These are phyloP conservation scores for Boechera retrofracta DNA, from an alignment of 345 rosid genomes.

Conservation along the genomic window DNA sequence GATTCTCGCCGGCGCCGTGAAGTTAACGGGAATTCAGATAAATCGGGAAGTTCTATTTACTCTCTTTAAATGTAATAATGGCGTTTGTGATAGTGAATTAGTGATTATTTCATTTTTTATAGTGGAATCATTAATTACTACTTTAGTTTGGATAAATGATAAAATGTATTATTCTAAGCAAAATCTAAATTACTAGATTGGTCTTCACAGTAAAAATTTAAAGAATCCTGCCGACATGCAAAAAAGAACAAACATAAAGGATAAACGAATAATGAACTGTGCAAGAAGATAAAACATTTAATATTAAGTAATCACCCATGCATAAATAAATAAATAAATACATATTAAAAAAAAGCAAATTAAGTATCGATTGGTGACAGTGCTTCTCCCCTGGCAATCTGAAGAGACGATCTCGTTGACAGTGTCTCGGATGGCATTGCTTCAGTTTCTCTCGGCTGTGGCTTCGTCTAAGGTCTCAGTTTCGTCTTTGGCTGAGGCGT, in stretches of 20 bases:
- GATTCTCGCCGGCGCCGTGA: constrained; percentile 14
- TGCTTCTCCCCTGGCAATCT: too few species aligned
- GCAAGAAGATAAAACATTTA: constrained; percentile 1
- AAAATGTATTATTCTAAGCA: not conserved
- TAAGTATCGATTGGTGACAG: not conserved
- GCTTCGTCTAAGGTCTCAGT: too few species aligned
- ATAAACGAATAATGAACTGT: not conserved
- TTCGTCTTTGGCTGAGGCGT: too few species aligned
- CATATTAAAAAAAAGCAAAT: too few species aligned
- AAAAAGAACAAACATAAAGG: not conserved
- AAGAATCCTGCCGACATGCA: constrained; percentile 8
- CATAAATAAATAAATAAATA: too few species aligned
- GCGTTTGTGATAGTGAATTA: not conserved
- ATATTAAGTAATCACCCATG: not conserved
- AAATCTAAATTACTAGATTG: not conserved
- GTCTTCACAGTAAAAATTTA: not conserved
- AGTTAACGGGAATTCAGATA: not conserved
- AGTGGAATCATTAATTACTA: not conserved
- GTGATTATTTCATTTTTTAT: not conserved
- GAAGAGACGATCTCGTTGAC: too few species aligned
- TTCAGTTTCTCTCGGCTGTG: too few species aligned
- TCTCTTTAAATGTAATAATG: not conserved
- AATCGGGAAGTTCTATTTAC: not conserved
- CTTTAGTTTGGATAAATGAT: constrained; percentile 5
- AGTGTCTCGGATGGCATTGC: too few species aligned